phyloP scores from a whole-genome alignment of 306 rosid species.

The Cicer bijugum region DNA sequence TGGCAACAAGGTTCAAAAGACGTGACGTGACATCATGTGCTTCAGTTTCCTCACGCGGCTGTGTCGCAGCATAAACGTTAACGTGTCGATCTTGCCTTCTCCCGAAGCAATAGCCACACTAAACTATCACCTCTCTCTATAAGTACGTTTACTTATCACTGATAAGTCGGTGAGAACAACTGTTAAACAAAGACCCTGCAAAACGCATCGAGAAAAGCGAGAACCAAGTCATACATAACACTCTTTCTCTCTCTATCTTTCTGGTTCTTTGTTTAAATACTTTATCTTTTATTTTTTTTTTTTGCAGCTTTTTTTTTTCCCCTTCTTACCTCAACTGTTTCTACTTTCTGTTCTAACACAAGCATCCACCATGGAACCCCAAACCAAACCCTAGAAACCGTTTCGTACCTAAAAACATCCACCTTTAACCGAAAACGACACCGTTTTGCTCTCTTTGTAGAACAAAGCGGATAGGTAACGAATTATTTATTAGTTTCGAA shows the following conservation, averaged over 20 bases:
- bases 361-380: conserved; percentile 2
- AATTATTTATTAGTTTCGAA: conserved; percentile 21
- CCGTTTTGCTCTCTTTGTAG: neutral
- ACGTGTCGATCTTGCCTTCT: conserved; percentile 39
- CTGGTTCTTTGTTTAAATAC: neutral
- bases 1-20: neutral
- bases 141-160: conserved; percentile 26
- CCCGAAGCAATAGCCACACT: fast-evolving
- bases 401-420: conserved; percentile 11
- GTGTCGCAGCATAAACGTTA: conserved; percentile 6
- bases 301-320: conserved; percentile 44
- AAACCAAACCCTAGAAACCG: conserved; percentile 62
- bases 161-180: conserved; percentile 49
- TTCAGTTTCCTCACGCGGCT: conserved; percentile 15
- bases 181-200: conserved; percentile 43
- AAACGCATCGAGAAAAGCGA: conserved; percentile 70
- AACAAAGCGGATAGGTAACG: neutral
- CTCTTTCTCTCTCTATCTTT: conserved; percentile 25
- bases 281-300: conserved; percentile 23
- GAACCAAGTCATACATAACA: conserved; percentile 41
- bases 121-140: conserved; percentile 12
- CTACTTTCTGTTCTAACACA: conserved; percentile 32
- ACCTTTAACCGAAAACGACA: neutral
- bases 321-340: conserved; percentile 4
- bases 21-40: conserved; percentile 25